A percentile compares a stretch with the other conserved stretches of the same genome.
Conservation (phyloP, 352 stramenopile species). For the Blastocystis sp. region DNA sequence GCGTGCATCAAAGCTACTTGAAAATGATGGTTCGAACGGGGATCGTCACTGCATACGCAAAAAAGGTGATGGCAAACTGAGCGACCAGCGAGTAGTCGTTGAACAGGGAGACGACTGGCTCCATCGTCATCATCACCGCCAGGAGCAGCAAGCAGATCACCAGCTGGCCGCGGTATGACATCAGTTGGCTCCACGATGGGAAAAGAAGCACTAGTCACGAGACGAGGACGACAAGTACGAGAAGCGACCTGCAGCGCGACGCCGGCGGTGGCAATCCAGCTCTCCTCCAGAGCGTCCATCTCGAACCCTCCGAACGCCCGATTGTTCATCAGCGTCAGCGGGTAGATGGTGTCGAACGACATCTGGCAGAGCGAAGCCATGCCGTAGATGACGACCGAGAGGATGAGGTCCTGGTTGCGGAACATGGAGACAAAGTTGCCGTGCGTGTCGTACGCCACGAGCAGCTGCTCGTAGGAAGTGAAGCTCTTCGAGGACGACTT, state of each 20-base stretch:
- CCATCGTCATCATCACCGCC: neutral
- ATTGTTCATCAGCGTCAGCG: slow-evolving; percentile 34
- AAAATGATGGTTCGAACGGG: neutral
- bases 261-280: neutral
- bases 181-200: neutral
- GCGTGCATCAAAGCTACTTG: neutral
- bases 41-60: neutral
- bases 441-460: slow-evolving; percentile 26
- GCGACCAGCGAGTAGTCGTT: neutral
- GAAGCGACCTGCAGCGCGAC: neutral
- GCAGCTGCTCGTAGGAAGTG: slow-evolving; percentile 22
- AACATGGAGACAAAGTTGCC: neutral
- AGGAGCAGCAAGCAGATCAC: neutral
- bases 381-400: slow-evolving; percentile 14
- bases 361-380: neutral
- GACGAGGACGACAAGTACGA: neutral
- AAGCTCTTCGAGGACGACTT: neutral
- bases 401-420: slow-evolving; percentile 21
- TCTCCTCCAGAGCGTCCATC: slow-evolving; percentile 27
- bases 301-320: neutral
- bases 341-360: slow-evolving; percentile 46
- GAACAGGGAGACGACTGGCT: neutral
- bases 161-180: neutral
- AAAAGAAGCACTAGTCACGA: slow-evolving; percentile 3
- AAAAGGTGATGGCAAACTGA: neutral